Conservation (phyloP, 2,329 filamentous ascomycete genomes). For the Neurospora sp. region DNA sequence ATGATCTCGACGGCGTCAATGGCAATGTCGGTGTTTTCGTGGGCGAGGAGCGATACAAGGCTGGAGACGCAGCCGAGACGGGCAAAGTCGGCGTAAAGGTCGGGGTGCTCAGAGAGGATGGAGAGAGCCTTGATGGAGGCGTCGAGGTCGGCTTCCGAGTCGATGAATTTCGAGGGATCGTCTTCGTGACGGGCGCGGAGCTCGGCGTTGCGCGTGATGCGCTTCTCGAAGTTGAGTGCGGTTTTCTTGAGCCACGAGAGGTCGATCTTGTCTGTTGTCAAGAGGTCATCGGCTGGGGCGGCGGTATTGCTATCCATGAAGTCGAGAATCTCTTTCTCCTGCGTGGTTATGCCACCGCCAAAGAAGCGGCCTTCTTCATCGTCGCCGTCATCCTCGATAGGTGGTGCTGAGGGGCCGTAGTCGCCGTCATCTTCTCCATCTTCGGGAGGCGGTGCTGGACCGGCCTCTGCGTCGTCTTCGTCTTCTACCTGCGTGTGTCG, state of each 20-base stretch:
- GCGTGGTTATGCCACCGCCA: constrained; percentile 74
- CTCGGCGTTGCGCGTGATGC: constrained; percentile 83
- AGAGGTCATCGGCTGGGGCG: constrained; percentile 26
- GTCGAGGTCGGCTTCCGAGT: constrained; percentile 80
- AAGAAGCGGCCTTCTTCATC: constrained; percentile 96
- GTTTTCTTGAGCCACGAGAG: constrained; percentile 71
- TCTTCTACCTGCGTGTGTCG: constrained; percentile 37
- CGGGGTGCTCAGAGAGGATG: constrained; percentile 76
- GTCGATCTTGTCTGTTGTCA: constrained; percentile 66
- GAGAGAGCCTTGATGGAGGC: constrained; percentile 78
- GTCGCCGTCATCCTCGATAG: constrained; percentile 45
- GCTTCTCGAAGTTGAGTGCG: constrained; percentile 77
- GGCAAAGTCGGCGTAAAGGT: constrained; percentile 72
- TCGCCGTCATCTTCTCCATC: constrained; percentile 38
- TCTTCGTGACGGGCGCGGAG: constrained; percentile 75
- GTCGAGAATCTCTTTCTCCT: constrained; percentile 76
- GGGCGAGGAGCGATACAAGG: constrained; percentile 71
- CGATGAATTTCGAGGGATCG: constrained; percentile 75
- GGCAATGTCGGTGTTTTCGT: constrained; percentile 95
- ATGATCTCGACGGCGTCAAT: constrained; percentile 86
- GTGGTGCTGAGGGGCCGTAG: constrained; percentile 34
- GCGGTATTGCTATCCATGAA: constrained; percentile 53
- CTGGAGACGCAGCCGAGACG: constrained; percentile 62
- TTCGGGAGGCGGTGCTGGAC: constrained; percentile 38
- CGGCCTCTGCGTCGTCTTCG: constrained; percentile 36